Evolutionary conservation across 441 rosid genomes (phyloP), one percentile per base, ranked within the genome.

Genomic region (Erodium chrysanthum): DNA sequence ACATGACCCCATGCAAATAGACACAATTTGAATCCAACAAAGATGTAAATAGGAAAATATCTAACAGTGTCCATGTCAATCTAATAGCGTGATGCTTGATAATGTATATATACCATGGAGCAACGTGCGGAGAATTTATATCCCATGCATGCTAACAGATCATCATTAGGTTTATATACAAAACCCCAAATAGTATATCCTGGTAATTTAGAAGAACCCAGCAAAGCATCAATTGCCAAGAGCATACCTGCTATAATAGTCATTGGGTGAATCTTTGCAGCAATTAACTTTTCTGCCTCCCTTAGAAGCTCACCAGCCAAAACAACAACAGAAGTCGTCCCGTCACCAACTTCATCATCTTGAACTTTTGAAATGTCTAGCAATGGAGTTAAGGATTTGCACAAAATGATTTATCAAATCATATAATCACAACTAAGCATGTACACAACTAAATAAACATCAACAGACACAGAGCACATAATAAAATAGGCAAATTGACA

Each of bases 301-400:
- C 93, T 91, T n/a, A 91, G 65, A 75, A 93, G 97, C 75, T 89
- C 96, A 20, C 99, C 96, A 12, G 99, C 97, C 87, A 94, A 85
- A 70, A 94, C 96, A 66, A 88, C 99, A 66, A 94, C 99, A 68
- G 99, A 94, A 66, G 99, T 94, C 69, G 99, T 94, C 50, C 99
- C 99, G 73, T 94, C 99, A 73, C 99, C 99, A 65, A 94, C 99
- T 84, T 94, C 99, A 74, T 94, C 99, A 81, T 94, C 99, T 82
- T 94, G 99, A 68, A 89, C 99, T 86, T 94, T 94, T 10, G 99
- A 94, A 73, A 94, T 94, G 75, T 94, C 99, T 91, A 69, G 65
- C 60, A 5, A 18, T 42, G 9, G 48, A 23, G 68, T 76, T 72
- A 84, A 85, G 75, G 78, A 62, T 17, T 48, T 69, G 18, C 63